Conservation (phyloP, 805 yeast genomes). For the Blastobotrys mokoenaii region DNA sequence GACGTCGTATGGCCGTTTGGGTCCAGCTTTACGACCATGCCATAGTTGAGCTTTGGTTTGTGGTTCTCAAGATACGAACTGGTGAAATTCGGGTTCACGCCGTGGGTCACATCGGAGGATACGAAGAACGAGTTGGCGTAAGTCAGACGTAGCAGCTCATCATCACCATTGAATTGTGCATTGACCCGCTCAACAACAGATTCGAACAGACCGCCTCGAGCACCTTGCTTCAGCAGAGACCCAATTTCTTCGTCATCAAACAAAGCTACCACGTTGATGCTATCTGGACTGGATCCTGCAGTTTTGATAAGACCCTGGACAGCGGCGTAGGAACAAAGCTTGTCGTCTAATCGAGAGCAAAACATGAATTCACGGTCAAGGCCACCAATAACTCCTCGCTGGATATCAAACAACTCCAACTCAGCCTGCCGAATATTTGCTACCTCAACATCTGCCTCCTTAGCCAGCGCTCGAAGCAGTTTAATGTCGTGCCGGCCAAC, state of each 20-base stretch:
- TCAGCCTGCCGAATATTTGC: constrained; percentile 61
- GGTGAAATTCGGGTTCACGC: constrained; percentile 62
- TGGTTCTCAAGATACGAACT: constrained; percentile 64
- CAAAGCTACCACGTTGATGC: constrained; percentile 46
- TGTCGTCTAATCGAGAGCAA: constrained; percentile 80
- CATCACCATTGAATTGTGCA: constrained; percentile 22
- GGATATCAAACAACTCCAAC: constrained; percentile 73
- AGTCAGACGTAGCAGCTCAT: constrained; percentile 31
- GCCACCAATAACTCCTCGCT: constrained; percentile 73
- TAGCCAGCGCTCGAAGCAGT: constrained; percentile 61
- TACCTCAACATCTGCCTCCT: constrained; percentile 49
- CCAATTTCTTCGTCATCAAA: constrained; percentile 85
- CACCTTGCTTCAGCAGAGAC: constrained; percentile 72
- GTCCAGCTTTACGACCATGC: constrained; percentile 62
- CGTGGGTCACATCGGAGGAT: constrained; percentile 80
- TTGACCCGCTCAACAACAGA: constrained; percentile 45
- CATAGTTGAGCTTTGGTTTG: constrained; percentile 72
- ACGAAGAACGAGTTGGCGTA: constrained; percentile 72
- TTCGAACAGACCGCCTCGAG: constrained; percentile 68
- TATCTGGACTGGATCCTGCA: constrained; percentile 29
- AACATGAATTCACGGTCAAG: constrained; percentile 65
- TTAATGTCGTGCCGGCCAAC: constrained; percentile 60
- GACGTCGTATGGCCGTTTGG: constrained; percentile 82
- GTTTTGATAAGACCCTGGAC: constrained; percentile 48
- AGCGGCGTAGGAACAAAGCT: constrained; percentile 74